Evolutionary conservation across 768 basidiomycete species (phyloP), one percentile per base, ranked within the genome.

Genomic region (Sarcodon sp.): DNA sequence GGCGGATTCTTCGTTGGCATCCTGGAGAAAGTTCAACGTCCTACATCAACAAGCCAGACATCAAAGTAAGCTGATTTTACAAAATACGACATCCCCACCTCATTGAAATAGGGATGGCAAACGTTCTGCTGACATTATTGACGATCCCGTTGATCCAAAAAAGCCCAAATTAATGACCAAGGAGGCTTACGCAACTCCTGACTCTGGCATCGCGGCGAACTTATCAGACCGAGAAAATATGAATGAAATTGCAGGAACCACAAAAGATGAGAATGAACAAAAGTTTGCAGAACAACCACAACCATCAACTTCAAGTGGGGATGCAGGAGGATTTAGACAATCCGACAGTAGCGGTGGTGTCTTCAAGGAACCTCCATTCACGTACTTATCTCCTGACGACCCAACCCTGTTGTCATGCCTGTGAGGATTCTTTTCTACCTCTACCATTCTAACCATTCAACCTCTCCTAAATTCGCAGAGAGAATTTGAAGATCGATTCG

Each of bases 1-100:
- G 96, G 96, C 3, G 96, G 92, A 0, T 99, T 99, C 66, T 99
- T 96, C 59, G 80, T 99, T n/a, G 91, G 91, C 9, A 85, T 96
- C 0, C 63, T 97, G 34, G 59, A 76, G 72, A 57, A 75, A 66
- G 47, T 50, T 54, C 12, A 50, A 27, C 8, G 44, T 50, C 33
- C 49, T 53, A 2, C 31, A 37, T 5, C 46, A 47, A 46, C 44
- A 44, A 27, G 41, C 48, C 35, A 43, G 41, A 7, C 33, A 34
- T 31, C 10, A 37, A n/a, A 32, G 39, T 13, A 7, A 46, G 3
- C 37, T 43, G 21, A 52, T 53, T 16, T 33, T 45, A 52, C 54
- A 46, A 9, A 52, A 49, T 32, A 27, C 6, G 31, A 18, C 6
- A 7, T 44, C 13, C 37, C 0, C 35, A 4, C 18, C n/a, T 44